Evolutionary conservation across 352 stramenopile species (phyloP), one percentile per base, ranked within the genome.

Genomic region (Globisporangium recalcitrans): DNA sequence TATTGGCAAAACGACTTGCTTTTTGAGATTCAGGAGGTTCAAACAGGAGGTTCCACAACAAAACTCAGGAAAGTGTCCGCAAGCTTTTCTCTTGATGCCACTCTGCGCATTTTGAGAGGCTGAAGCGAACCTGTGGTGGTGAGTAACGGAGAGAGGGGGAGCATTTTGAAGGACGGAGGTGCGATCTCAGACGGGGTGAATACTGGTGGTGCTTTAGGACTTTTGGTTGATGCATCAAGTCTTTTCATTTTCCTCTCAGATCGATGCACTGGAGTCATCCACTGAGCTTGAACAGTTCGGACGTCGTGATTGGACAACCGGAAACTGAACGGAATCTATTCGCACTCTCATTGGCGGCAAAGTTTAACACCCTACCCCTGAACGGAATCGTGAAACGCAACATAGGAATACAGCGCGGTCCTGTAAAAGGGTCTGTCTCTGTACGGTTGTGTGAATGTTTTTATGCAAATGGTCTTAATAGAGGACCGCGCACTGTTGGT

Each of bases 131-230:
- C 38, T 46, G 38, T 46, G 38, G 38, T 46, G 38, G 38, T 46
- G 38, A 16, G 38, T 46, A 46, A 46, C 38, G 38, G 38, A 46
- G 38, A 46, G 38, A 46, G 38, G 38, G 38, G 38, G 38, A 46
- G 36, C 6, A 46, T 11, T 11, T 46, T 46, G 38, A 46, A 16
- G 38, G 38, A 60, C 34, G 38, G 53, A 44, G 16, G 54, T 46
- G n/a, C 26, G 48, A 42, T 34, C 58, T 66, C 62, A 58, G 67
- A 13, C 70, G 65, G 64, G 70, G 38, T 46, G 57, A 19, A 73
- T 74, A 70, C 70, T 74, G 70, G 70, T 77, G 70, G 70, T 77
- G 38, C 38, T 44, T n/a, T 42, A 10, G 10, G 31, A n/a, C n/a
- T 14, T 44, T 8, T 46, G 36, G 52, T 57, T 57, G 52, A 57